Base-by-base conservation (phyloP, 768 basidiomycete species). In the Agrocybe praecox region DNA sequence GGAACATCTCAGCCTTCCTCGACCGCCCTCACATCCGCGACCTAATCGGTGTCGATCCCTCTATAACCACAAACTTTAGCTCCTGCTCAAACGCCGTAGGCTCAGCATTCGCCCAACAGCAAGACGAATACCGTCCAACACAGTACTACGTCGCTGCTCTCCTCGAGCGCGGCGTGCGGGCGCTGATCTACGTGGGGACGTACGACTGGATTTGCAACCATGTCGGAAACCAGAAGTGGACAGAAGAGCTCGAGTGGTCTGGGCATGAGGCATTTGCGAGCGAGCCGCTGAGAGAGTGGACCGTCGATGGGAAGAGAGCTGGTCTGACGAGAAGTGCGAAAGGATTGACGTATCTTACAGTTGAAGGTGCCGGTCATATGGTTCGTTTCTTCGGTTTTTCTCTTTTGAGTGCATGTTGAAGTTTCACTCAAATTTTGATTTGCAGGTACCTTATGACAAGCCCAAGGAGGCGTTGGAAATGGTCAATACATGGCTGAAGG, bases 121-220 rank as follows among this genome's bases (percentile, higher is more conserved):
- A 80, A 32, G 89, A 89, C 64, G 46, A 52, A 21, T 61, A 60
- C 26, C 75, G 74, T 19, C 74, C 79, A 40, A 76, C 83, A 34
- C 69, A 82, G 62, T 66, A 83, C 69, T 83, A 89, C 69, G 77
- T 90, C 60, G 77, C 82, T 3, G 81, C 79, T 0, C 79, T 93
- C 44, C 83, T 93, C 17, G 90, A 93, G 55, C 82, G 88, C 17
- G 86, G 84, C 0, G 74, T 94, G 15, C 78, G 80, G 1, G 82
- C 85, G 17, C 77, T 94, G 29, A 82, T 88, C 45, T 91, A 89
- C 61, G 85, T 84, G 1, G 89, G 88, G 6, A 78, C 77, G 43
- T 83, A 86, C 54, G 88, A 89, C 59, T 89, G 84, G 84, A 85
- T 85, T 53, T 90, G 89, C 68, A 89, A 90, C 65, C 86, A 84